Conservation (phyloP, 2,329 filamentous ascomycete genomes). For the Hymenoscyphus salicellus region DNA sequence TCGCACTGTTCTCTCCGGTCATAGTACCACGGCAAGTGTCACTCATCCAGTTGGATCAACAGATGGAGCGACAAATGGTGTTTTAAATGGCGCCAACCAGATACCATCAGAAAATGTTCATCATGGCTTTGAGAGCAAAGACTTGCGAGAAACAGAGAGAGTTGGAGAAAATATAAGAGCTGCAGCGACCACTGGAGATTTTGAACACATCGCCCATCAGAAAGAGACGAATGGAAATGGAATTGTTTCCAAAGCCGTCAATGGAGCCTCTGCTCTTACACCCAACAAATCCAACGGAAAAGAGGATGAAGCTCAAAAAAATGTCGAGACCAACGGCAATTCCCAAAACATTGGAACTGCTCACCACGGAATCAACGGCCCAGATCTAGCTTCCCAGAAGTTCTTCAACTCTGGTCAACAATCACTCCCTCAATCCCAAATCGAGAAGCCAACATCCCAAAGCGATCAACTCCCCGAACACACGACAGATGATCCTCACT, state of each 20-base stretch:
- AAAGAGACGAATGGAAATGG: neutral
- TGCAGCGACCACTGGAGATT: slow-evolving; percentile 26
- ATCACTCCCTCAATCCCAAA: slow-evolving; percentile 9
- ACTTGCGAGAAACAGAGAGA: slow-evolving; percentile 17
- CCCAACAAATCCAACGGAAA: neutral
- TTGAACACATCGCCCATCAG: slow-evolving; percentile 26
- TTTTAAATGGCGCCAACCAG: neutral
- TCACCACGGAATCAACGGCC: slow-evolving; percentile 15
- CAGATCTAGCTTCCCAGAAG: slow-evolving; percentile 22
- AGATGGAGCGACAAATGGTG: slow-evolving; percentile 5
- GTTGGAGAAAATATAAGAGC: slow-evolving; percentile 27
- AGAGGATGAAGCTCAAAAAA: neutral
- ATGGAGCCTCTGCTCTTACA: neutral
- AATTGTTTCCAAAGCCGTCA: neutral
- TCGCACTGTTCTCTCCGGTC: slow-evolving; percentile 14
- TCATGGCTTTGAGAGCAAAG: slow-evolving; percentile 20
- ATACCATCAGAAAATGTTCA: slow-evolving; percentile 3
- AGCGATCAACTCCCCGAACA: slow-evolving; percentile 49
- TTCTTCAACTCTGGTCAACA: slow-evolving; percentile 32
- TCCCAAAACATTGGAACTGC: neutral
- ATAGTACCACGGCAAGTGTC: slow-evolving; percentile 23
- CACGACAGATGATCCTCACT: slow-evolving; percentile 57
- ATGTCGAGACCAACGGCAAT: neutral
- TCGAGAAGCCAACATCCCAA: slow-evolving; percentile 1
- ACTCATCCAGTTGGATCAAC: slow-evolving; percentile 7